Base-by-base conservation (phyloP, 1,284 basidiomycete species). In the Somion occarium region DNA sequence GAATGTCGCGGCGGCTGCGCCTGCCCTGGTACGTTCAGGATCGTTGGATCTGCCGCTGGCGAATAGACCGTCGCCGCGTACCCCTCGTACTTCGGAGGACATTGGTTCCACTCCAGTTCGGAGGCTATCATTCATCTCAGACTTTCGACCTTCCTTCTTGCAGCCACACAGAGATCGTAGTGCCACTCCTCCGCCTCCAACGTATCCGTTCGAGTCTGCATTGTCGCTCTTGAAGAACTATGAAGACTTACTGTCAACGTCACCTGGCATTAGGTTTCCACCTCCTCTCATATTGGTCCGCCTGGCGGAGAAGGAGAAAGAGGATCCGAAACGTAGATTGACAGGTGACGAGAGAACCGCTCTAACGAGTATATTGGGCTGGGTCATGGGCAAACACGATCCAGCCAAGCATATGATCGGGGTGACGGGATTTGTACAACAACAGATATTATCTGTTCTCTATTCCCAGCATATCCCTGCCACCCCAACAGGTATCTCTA, bases 401-500 rank as follows among this genome's bases (percentile, higher is more conserved):
- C 61, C 64, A 11, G 76, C 72, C 1, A 68, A 60, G n/a, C 75
- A 73, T 2, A 77, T 85, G 76, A 58, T 64, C 5, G 81, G 80
- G 3, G 67, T 71, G 12, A 47, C 59, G 3, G 80, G 82, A 5
- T 86, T 88, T 54, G 68, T 82, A 25, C 65, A 75, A 25, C 82
- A 84, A 34, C 85, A 88, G 60, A 72, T 70, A 23, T 65, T 87
- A 15, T 77, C 77, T 2, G 68, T 80, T 11, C 63, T 86, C n/a
- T 74, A 75, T 48, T 74, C 75, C n/a, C 67, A 71, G 34, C 71
- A 78, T 56, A 66, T 79, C 3, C 72, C 69, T 13, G 51, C 57
- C 20, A 55, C 56, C 4, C 51, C 58, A 3, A 48, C 52, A 11
- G 47, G 38, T 7, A 47, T 44, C 5, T 27, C 49, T 23, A 39